Conservation (phyloP, 805 yeast species). For the Kodamaea fukazawae region DNA sequence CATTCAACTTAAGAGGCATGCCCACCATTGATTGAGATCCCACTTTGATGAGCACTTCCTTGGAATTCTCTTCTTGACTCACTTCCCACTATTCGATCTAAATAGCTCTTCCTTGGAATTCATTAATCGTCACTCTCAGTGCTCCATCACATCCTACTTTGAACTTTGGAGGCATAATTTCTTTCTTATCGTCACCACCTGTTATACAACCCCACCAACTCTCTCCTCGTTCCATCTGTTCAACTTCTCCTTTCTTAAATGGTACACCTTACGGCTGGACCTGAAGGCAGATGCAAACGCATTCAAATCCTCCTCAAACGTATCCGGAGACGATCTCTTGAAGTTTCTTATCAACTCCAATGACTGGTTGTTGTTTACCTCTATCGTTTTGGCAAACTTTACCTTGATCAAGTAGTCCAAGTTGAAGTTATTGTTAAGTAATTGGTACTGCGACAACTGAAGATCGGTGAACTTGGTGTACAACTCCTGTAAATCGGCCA, state of each 20-base stretch:
- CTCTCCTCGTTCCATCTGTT: conserved; percentile 45
- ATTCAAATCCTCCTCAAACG: conserved; percentile 19
- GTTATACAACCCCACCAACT: conserved; percentile 33
- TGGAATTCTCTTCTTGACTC: too few species aligned
- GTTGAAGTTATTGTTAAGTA: conserved; percentile 36
- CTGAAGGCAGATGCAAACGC: conserved; percentile 21
- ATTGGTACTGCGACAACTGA: conserved; percentile 39
- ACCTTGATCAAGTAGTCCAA: conserved; percentile 27
- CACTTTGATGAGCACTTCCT: too few species aligned
- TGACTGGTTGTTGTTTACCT: conserved; percentile 22
- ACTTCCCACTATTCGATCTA: too few species aligned
- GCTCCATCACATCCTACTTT: too few species aligned
- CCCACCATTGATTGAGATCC: too few species aligned
- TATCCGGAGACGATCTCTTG: conserved; percentile 15
- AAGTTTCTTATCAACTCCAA: conserved; percentile 15
- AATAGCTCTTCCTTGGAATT: too few species aligned
- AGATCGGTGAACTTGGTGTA: conserved; percentile 33
- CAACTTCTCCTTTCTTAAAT: conserved; percentile 35
- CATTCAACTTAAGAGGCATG: too few species aligned
- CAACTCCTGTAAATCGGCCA: conserved; percentile 20
- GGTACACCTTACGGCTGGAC: conserved; percentile 27
- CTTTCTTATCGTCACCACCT: too few species aligned
- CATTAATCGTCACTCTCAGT: too few species aligned
- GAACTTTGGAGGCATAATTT: too few species aligned
- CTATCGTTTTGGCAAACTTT: conserved; percentile 26